Evolutionary conservation across 192 early-diverging fungal genomes (phyloP), one percentile per base, ranked within the genome.

Genomic region (Entomortierella chlamydospora): DNA sequence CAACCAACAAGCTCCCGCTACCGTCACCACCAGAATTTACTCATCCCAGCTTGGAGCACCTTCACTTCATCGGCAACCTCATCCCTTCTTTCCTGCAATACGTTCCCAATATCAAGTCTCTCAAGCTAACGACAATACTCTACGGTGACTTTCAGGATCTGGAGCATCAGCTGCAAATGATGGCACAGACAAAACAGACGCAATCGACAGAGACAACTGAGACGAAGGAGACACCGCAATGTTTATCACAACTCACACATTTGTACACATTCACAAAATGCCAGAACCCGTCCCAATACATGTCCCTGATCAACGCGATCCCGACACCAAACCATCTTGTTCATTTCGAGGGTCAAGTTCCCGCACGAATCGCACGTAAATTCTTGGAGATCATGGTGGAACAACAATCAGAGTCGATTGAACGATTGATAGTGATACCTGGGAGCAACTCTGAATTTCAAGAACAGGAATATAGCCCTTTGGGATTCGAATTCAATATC

Each of bases 331-430:
- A 57, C 18, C 41, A 43, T 0, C 28, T 74, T 17, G 30, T 28
- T 0, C 42, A 11, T 0, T 74, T 74, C 13, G 57, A 74, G n/a
- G 72, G 72, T 25, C 10, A 47, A 7, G 58, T 74, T 4, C 72
- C 72, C 22, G 58, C 58, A 0, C 22, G 61, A 17, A 45, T 67
- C 5, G 64, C 55, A 4, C 31, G 29, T 4, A 3, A 66, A 9
- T 74, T 74, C 29, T 41, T 74, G 22, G 64, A 68, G 42, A 29
- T 39, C 17, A 56, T 74, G 1, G 20, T 74, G 11, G 29, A 39
- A 18, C 20, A 26, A 8, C 72, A 74, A 22, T 30, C 57, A 0
- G 25, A 61, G 1, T 52, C 64, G 1, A 66, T 74, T 10, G 64
- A 74, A 30, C 13, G n/a, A 8, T 28, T 74, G 8, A n/a, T n/a